Conservation (phyloP, 768 basidiomycete genomes). For the Xerocomus potaroensis region DNA sequence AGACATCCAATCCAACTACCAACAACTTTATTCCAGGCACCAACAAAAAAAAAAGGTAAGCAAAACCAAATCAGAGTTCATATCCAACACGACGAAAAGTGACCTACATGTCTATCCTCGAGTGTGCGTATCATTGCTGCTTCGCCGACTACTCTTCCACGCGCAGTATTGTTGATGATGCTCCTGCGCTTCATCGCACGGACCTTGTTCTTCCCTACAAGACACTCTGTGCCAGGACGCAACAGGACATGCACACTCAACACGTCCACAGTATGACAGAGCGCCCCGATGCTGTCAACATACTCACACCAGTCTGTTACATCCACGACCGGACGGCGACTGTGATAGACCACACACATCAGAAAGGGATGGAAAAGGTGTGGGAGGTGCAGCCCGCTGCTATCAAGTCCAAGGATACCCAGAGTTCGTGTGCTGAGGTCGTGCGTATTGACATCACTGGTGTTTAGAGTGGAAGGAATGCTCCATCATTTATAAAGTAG, state of each 20-base stretch:
- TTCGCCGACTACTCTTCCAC: constrained; percentile 91
- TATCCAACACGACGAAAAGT: no score
- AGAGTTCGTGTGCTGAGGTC: constrained; percentile 68
- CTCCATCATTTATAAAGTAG: constrained; percentile 66
- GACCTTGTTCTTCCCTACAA: constrained; percentile 75
- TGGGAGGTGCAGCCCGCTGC: constrained; percentile 69
- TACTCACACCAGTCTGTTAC: constrained; percentile 78
- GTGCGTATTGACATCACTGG: constrained; percentile 43
- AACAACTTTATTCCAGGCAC: no score
- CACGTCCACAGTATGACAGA: constrained; percentile 73
- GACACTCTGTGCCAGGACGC: constrained; percentile 63
- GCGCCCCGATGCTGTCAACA: constrained; percentile 55
- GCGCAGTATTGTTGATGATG: constrained; percentile 81
- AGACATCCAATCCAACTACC: no score
- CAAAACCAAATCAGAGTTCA: no score
- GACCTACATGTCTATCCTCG: no score
- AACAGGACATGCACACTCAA: constrained; percentile 85
- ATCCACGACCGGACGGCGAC: constrained; percentile 49
- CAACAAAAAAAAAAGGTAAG: no score
- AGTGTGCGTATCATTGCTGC: constrained; percentile 80
- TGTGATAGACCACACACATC: constrained; percentile 87
- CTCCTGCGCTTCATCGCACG: constrained; percentile 71
- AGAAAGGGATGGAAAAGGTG: constrained; percentile 75
- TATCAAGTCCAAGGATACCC: constrained; percentile 72
- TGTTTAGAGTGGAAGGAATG: constrained; percentile 49